These are phyloP conservation scores for Candida chauliodis DNA, from an alignment of 805 yeast genomes.

Conservation along the genomic window DNA sequence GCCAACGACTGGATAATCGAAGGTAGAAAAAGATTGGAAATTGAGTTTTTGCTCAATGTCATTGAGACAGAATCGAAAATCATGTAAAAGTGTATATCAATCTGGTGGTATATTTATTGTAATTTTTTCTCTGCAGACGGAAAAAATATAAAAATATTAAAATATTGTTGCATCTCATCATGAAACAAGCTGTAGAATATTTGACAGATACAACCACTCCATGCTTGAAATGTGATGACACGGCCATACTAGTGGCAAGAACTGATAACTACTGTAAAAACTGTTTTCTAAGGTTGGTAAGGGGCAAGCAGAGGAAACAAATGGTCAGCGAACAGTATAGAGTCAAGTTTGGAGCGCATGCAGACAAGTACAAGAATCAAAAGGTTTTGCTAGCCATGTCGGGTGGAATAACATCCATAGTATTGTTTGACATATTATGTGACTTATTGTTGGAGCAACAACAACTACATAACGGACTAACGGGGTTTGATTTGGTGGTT, in stretches of 20 bases:
- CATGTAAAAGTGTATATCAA: no score
- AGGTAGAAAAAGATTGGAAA: conserved; percentile 85
- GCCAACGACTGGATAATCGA: conserved; percentile 91
- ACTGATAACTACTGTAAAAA: conserved; percentile 61
- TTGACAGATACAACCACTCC: background rate
- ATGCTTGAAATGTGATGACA: conserved; percentile 52
- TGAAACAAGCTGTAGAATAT: conserved; percentile 7
- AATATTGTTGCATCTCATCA: conserved; percentile 4
- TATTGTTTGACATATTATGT: conserved; percentile 61
- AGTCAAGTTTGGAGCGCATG: conserved; percentile 54
- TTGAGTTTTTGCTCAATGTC: conserved; percentile 71
- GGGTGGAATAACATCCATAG: conserved; percentile 65
- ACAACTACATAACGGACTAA: conserved; percentile 55
- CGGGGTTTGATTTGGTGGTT: conserved; percentile 62
- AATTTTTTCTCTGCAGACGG: no score
- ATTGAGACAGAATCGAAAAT: conserved; percentile 61
- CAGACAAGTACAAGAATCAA: conserved; percentile 29
- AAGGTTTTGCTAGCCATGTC: conserved; percentile 60
- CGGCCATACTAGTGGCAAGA: conserved; percentile 47
- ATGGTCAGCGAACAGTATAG: conserved; percentile 72
- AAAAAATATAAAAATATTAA: background rate
- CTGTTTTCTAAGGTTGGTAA: conserved; percentile 71
- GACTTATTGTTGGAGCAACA: conserved; percentile 62
- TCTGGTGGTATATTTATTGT: no score
- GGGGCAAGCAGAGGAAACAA: conserved; percentile 76